Conservation (phyloP, 306 rosid species). For the Sechiopsis laciniata region DNA sequence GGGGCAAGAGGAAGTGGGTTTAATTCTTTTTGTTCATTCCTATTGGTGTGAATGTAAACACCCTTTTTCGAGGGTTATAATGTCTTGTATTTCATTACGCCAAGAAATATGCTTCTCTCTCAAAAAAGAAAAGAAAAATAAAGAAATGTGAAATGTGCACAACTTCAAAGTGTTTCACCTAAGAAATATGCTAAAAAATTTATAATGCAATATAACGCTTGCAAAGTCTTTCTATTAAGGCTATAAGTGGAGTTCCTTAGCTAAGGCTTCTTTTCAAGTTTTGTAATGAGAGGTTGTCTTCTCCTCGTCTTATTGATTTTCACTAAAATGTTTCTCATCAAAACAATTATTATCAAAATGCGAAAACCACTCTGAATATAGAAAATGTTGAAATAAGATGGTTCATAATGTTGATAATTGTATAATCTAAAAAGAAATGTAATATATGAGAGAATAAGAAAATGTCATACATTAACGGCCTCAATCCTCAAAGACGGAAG, state of each 20-base stretch:
- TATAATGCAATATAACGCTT: neutral
- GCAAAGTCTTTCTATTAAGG: neutral
- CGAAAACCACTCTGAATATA: constrained; percentile 1
- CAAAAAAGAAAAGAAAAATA: neutral
- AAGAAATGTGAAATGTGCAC: neutral
- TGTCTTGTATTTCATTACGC: neutral
- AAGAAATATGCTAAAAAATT: neutral
- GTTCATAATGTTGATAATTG: neutral
- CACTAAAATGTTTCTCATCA: neutral
- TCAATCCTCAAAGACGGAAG: constrained; percentile 64
- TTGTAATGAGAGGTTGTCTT: neutral
- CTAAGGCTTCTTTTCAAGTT: neutral
- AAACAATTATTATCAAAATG: neutral
- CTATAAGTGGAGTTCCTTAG: neutral
- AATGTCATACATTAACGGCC: constrained; percentile 48
- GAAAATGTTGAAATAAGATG: constrained; percentile 10
- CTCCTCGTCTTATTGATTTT: neutral
- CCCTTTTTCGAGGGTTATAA: too few relatives aligned
- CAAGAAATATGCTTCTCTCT: neutral
- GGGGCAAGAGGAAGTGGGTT: too few relatives aligned
- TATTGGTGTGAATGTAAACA: too few relatives aligned
- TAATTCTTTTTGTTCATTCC: too few relatives aligned
- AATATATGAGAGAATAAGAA: constrained; percentile 12
- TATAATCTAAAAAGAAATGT: constrained; percentile 17
- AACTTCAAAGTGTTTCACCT: neutral